phyloP scores from a whole-genome alignment of 352 stramenopile species.

The Globisporangium spiculum region DNA sequence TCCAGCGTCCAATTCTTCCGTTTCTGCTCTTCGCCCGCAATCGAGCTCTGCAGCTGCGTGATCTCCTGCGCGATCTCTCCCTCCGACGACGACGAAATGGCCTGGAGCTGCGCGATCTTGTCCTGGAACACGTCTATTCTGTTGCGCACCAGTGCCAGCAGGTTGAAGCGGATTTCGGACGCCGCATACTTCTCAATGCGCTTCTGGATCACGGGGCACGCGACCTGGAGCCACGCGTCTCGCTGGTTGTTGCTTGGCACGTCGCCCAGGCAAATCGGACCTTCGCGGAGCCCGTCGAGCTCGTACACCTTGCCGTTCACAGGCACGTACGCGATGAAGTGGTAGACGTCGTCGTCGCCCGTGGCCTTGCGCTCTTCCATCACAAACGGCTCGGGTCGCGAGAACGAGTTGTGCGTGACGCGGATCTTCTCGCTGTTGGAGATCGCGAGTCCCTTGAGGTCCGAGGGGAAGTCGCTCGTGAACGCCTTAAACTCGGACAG shows the following conservation, averaged over 20 bases:
- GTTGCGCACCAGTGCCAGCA: conserved; percentile 92
- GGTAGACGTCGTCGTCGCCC: conserved; percentile 93
- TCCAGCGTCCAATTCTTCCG: conserved; percentile 84
- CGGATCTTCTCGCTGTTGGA: conserved; percentile 87
- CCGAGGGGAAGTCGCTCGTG: conserved; percentile 67
- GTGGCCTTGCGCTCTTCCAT: conserved; percentile 71
- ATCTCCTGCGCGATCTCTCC: conserved; percentile 33
- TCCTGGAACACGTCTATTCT: conserved; percentile 55
- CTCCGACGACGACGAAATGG: conserved; percentile 19
- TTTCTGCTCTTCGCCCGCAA: conserved; percentile 65
- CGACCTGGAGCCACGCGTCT: conserved; percentile 87
- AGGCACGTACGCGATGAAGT: conserved; percentile 97
- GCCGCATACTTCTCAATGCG: conserved; percentile 89
- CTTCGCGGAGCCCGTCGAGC: conserved; percentile 92
- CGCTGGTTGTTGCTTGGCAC: conserved; percentile 23
- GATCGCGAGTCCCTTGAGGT: conserved; percentile 83
- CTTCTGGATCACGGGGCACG: conserved; percentile 90
- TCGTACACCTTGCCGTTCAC: conserved; percentile 91
- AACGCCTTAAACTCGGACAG: conserved; percentile 81
- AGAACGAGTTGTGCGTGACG: conserved; percentile 81
- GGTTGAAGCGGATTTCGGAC: conserved; percentile 96
- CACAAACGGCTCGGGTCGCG: conserved; percentile 76
- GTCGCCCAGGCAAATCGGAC: conserved; percentile 87
- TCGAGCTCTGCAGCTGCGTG: conserved; percentile 46
- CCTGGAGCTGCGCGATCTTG: conserved; percentile 37